A percentile compares a stretch with the other conserved stretches of the same genome.
phyloP scores from a whole-genome alignment of 139 green algal genomes.

The Tetraselmis chui region DNA sequence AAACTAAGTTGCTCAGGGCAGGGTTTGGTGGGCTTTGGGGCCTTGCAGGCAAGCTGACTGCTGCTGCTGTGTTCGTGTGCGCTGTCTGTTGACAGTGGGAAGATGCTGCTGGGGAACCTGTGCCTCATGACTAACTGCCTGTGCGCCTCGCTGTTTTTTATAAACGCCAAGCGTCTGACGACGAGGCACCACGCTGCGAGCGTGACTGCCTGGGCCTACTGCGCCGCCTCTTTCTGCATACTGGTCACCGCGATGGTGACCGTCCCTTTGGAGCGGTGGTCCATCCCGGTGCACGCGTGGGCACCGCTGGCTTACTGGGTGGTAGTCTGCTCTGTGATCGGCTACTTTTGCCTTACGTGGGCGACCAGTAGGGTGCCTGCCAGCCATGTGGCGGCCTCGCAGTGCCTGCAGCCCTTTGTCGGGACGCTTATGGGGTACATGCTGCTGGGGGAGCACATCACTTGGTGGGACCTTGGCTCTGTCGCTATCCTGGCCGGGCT shows the following conservation, averaged over 20 bases:
- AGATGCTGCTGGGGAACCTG: constrained; percentile 40
- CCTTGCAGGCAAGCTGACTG: too few relatives aligned
- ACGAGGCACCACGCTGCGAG: constrained; percentile 34
- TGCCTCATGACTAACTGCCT: constrained; percentile 52
- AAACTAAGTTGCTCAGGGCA: too few relatives aligned
- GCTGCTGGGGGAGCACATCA: constrained; percentile 43
- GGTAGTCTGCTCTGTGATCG: constrained; percentile 47
- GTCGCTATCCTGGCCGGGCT: constrained; percentile 51
- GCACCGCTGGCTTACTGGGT: constrained; percentile 58
- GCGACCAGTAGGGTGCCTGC: constrained; percentile 46
- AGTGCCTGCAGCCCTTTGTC: constrained; percentile 62
- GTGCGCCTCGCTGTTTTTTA: constrained; percentile 47
- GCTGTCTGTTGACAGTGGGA: too few relatives aligned
- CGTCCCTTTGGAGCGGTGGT: constrained; percentile 18
- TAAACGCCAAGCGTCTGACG: constrained; percentile 37
- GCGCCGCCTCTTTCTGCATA: constrained; percentile 27
- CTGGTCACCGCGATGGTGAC: constrained; percentile 16
- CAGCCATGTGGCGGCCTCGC: constrained; percentile 58
- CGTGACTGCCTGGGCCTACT: constrained; percentile 60
- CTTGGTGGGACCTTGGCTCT: constrained; percentile 48
- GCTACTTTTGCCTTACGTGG: constrained; percentile 57
- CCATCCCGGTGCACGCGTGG: constrained; percentile 23
- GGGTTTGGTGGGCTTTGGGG: too few relatives aligned
- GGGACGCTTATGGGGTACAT: constrained; percentile 49
- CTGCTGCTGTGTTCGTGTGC: too few relatives aligned